phyloP scores from a whole-genome alignment of 2,329 filamentous ascomycete genomes.

The Dactylellina leptospora region DNA sequence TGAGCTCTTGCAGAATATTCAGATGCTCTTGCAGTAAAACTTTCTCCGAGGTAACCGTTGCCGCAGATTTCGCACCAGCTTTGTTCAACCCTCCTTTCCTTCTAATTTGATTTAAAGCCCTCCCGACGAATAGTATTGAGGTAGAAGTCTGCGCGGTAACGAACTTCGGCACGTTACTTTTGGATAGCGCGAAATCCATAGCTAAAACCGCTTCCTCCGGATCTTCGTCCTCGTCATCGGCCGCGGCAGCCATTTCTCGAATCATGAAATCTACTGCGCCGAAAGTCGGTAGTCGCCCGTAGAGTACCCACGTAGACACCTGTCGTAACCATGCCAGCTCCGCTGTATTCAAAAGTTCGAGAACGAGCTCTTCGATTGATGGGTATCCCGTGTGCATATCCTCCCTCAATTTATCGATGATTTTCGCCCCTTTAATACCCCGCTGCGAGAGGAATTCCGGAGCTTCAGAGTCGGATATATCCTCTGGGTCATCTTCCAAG shows the following conservation, averaged over 20 bases:
- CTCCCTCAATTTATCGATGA: slow-evolving; percentile 79
- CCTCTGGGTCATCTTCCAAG: slow-evolving; percentile 34
- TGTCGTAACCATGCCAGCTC: slow-evolving; percentile 93
- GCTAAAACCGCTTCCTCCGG: slow-evolving; percentile 57
- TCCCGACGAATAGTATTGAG: slow-evolving; percentile 90
- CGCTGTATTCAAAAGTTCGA: slow-evolving; percentile 76
- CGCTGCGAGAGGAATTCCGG: slow-evolving; percentile 55
- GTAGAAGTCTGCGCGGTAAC: slow-evolving; percentile 76
- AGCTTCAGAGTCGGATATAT: slow-evolving; percentile 46
- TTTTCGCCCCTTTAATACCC: slow-evolving; percentile 71
- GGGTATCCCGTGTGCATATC: slow-evolving; percentile 87
- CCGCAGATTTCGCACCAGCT: slow-evolving; percentile 54
- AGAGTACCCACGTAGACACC: slow-evolving; percentile 87
- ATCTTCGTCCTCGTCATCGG: slow-evolving; percentile 57
- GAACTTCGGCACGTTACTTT: slow-evolving; percentile 74
- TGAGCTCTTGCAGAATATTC: slow-evolving; percentile 54
- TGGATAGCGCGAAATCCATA: slow-evolving; percentile 66
- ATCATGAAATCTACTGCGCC: slow-evolving; percentile 90
- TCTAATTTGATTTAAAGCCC: slow-evolving; percentile 84
- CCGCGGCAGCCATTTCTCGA: slow-evolving; percentile 59
- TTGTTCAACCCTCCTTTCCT: slow-evolving; percentile 62
- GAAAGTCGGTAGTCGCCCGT: slow-evolving; percentile 80
- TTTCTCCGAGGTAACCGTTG: slow-evolving; percentile 58
- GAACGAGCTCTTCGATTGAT: slow-evolving; percentile 80
- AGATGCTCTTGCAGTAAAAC: slow-evolving; percentile 58